These are phyloP conservation scores for Aotearoamyces nothofagi DNA, from an alignment of 2,329 filamentous ascomycete genomes.

Conservation along the genomic window DNA sequence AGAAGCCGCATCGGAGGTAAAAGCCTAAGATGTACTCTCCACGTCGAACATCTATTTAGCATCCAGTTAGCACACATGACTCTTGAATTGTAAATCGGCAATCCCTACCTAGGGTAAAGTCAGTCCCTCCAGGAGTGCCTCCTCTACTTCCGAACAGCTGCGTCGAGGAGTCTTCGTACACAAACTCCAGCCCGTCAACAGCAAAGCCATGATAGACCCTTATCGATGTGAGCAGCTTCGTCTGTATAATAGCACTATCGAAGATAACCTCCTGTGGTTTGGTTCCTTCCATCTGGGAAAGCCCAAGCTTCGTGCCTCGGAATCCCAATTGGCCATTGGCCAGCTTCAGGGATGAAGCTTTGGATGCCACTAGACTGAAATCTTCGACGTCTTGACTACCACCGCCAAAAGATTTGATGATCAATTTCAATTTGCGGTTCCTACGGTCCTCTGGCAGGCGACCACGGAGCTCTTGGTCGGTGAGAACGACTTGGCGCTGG, in stretches of 20 bases:
- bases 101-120: constrained; percentile 60
- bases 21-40: constrained; percentile 86
- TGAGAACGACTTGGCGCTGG: constrained; percentile 59
- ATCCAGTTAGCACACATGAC: constrained; percentile 1
- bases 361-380: constrained; percentile 51
- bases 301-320: constrained; percentile 59
- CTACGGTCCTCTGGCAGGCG: constrained; percentile 58
- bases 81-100: constrained; percentile 2
- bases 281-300: constrained; percentile 55
- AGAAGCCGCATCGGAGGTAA: constrained; percentile 60
- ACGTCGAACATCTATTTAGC: constrained; percentile 52
- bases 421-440: constrained; percentile 53
- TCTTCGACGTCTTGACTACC: constrained; percentile 67
- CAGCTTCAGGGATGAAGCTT: constrained; percentile 58
- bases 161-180: constrained; percentile 73
- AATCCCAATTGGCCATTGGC: constrained; percentile 62
- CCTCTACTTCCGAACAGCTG: constrained; percentile 78
- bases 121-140: constrained; percentile 52
- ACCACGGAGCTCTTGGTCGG: constrained; percentile 58
- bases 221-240: constrained; percentile 60
- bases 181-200: constrained; percentile 79
- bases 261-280: constrained; percentile 60
- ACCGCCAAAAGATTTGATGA: constrained; percentile 62
- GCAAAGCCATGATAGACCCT: constrained; percentile 63
- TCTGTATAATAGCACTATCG: constrained; percentile 49